Evolutionary conservation across 805 yeast genomes (phyloP).

Genomic region (Saccharomycopsis vini): DNA sequence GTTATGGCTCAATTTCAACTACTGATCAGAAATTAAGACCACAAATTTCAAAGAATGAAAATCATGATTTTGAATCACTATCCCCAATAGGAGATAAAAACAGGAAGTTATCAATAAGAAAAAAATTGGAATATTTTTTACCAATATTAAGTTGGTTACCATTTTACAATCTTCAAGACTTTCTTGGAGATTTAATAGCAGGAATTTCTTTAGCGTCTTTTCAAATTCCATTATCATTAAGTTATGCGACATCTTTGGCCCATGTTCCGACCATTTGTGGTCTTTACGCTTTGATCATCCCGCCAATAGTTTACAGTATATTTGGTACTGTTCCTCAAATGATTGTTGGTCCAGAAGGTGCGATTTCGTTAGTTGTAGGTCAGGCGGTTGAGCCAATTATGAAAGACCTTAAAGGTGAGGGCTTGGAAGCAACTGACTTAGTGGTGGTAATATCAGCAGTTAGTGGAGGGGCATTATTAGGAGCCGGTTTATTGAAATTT

Average conservation of each 20-base stretch:
- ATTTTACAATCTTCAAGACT: slow-evolving; percentile 31
- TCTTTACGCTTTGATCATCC: slow-evolving; percentile 61
- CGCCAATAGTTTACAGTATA: slow-evolving; percentile 69
- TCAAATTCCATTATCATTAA: slow-evolving; percentile 74
- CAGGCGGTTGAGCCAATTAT: slow-evolving; percentile 57
- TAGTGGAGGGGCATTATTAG: slow-evolving; percentile 64
- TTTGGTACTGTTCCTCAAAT: slow-evolving; percentile 82
- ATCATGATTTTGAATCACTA: too few relatives aligned
- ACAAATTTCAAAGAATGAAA: too few relatives aligned
- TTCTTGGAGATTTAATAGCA: slow-evolving; percentile 63
- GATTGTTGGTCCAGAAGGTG: slow-evolving; percentile 90
- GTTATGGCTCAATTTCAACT: too few relatives aligned
- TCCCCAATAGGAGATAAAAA: too few relatives aligned
- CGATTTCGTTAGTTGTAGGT: slow-evolving; percentile 75
- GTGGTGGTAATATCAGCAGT: slow-evolving; percentile 63
- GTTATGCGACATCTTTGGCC: slow-evolving; percentile 74
- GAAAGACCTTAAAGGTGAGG: slow-evolving; percentile 30
- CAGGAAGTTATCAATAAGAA: not conserved
- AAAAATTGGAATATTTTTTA: slow-evolving; percentile 47
- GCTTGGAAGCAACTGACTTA: slow-evolving; percentile 38
- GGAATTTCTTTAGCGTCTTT: slow-evolving; percentile 85
- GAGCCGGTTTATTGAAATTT: slow-evolving; percentile 71
- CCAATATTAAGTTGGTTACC: slow-evolving; percentile 66
- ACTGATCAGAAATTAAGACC: too few relatives aligned
- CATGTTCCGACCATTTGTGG: slow-evolving; percentile 79